Evolutionary conservation across 2,329 filamentous ascomycete species (phyloP).

Genomic region (Cyphellophora europaea): DNA sequence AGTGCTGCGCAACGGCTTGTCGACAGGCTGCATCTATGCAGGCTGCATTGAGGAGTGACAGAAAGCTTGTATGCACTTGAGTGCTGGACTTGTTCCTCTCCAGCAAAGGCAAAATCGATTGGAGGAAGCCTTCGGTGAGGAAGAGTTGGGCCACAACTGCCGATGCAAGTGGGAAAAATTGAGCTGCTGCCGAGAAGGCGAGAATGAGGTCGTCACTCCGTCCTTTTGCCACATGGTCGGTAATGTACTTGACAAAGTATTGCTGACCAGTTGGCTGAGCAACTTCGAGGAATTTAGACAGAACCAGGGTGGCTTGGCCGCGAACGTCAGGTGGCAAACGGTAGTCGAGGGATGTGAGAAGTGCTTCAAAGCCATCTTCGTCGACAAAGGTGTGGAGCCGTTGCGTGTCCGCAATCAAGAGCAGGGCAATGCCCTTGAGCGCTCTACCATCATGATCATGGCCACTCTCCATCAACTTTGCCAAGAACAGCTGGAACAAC

Average conservation of each 20-base stretch:
- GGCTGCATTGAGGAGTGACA: slow-evolving; percentile 85
- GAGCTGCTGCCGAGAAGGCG: slow-evolving; percentile 85
- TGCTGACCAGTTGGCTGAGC: slow-evolving; percentile 61
- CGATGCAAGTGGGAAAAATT: slow-evolving; percentile 77
- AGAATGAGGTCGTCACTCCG: slow-evolving; percentile 83
- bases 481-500: slow-evolving; percentile 59
- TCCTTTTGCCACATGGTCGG: slow-evolving; percentile 58
- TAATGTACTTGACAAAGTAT: slow-evolving; percentile 66
- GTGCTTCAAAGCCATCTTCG: slow-evolving; percentile 69
- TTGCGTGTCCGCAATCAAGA: slow-evolving; percentile 46
- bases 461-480: slow-evolving; percentile 82
- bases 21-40: slow-evolving; percentile 78
- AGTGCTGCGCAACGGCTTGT: slow-evolving; percentile 75
- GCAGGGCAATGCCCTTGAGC: slow-evolving; percentile 50
- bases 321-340: slow-evolving; percentile 64
- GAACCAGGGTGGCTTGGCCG: slow-evolving; percentile 71
- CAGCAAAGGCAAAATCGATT: slow-evolving; percentile 66
- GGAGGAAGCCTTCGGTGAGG: slow-evolving; percentile 77
- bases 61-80: slow-evolving; percentile 74
- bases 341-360: slow-evolving; percentile 80
- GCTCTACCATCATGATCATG: slow-evolving; percentile 59
- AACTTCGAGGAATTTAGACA: slow-evolving; percentile 73
- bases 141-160: slow-evolving; percentile 69
- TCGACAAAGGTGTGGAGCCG: slow-evolving; percentile 44
- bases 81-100: slow-evolving; percentile 72